Evolutionary conservation across 345 rosid species (phyloP).

Genomic region (Mallotus nudiflorus): DNA sequence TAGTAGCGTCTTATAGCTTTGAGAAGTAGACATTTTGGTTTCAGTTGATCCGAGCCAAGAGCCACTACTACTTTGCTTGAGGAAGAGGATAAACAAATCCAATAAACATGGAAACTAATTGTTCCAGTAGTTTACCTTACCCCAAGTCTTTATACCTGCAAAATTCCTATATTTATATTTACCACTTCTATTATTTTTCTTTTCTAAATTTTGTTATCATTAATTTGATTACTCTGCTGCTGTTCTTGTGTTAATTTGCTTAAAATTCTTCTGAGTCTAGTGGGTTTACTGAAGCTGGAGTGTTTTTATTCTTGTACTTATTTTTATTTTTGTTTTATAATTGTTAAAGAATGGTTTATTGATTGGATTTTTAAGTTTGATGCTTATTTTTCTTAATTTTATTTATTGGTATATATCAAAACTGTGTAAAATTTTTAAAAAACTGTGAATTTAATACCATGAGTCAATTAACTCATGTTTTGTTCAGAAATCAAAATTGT

Average conservation of each 20-base stretch:
- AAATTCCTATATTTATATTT: slow-evolving; percentile 48
- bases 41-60: slow-evolving; percentile 20
- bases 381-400: background rate
- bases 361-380: background rate
- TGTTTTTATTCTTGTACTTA: background rate
- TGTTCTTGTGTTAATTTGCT: too few species aligned
- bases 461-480: too few species aligned
- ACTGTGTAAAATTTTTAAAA: too few species aligned
- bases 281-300: too few species aligned
- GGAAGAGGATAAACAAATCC: slow-evolving; percentile 16
- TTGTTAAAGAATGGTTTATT: background rate
- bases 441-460: too few species aligned
- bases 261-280: too few species aligned
- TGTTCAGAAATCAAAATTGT: too few species aligned
- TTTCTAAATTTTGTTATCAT: background rate
- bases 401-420: too few species aligned
- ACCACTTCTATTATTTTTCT: background rate
- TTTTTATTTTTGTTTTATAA: background rate
- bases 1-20: slow-evolving; percentile 13
- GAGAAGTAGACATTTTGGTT: slow-evolving; percentile 9
- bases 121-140: slow-evolving; percentile 27
- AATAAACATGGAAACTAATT: slow-evolving; percentile 16
- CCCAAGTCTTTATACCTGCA: slow-evolving; percentile 49
- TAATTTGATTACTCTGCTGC: background rate
- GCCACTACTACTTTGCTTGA: background rate